phyloP scores from a whole-genome alignment of 1,284 basidiomycete genomes.

The Malassezia cuniculi region DNA sequence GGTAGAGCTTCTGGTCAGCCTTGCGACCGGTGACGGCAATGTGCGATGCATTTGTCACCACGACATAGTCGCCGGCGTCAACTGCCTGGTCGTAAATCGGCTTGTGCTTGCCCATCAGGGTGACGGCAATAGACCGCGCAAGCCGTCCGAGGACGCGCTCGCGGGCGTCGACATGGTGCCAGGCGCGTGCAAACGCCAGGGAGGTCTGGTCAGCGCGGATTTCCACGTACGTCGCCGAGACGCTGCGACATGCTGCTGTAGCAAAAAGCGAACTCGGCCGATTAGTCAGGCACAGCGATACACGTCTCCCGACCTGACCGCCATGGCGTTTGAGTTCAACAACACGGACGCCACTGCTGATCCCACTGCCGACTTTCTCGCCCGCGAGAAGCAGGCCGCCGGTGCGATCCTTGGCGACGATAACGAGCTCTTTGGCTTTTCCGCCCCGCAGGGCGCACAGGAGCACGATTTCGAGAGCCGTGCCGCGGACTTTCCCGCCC shows the following conservation, averaged over 20 bases:
- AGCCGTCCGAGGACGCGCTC: constrained; percentile 82
- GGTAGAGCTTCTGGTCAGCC: constrained; percentile 70
- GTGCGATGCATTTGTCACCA: constrained; percentile 77
- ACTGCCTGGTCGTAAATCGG: constrained; percentile 75
- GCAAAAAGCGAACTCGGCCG: background rate
- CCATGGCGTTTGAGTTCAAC: constrained; percentile 20
- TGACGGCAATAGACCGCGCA: constrained; percentile 80
- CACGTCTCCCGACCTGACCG: background rate
- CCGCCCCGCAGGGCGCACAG: constrained; percentile 15
- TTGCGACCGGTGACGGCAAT: constrained; percentile 83
- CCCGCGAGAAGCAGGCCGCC: constrained; percentile 36
- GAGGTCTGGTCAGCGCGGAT: constrained; percentile 57
- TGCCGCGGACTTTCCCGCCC: constrained; percentile 52
- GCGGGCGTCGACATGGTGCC: constrained; percentile 87
- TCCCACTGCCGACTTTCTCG: constrained; percentile 43
- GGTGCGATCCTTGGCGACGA: constrained; percentile 33
- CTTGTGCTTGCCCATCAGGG: constrained; percentile 98
- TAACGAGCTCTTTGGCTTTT: constrained; percentile 35
- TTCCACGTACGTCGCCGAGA: constrained; percentile 11
- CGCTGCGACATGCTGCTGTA: constrained; percentile 11
- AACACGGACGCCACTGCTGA: constrained; percentile 14
- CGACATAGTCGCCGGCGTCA: constrained; percentile 69
- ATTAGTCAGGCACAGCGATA: background rate
- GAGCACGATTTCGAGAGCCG: constrained; percentile 46
- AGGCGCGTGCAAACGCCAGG: constrained; percentile 78